Evolutionary conservation across 495 filamentous ascomycete species (phyloP), one percentile per base, ranked within the genome.

Genomic region (Parathielavia hyrcaniae): DNA sequence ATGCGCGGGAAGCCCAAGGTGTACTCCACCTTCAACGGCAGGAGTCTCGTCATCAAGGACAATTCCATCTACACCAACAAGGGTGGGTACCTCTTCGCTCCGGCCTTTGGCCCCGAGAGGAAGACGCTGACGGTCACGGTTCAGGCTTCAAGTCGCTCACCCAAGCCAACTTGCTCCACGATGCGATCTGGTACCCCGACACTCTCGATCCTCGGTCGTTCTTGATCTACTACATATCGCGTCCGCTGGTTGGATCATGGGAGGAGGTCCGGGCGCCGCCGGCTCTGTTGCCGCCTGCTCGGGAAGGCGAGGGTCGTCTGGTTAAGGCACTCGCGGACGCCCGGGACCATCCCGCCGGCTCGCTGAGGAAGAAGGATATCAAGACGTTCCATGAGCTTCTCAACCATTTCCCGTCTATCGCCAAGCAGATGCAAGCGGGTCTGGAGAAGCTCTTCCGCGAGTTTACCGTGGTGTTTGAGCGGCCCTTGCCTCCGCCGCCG

Each of bases 211-310:
- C 88, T 20, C 84, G 88, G 48, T 85, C 88, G 81, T 99, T 95
- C 87, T 83, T 99, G 38, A 83, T 99, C 53, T 97, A 99, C 78
- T 97, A 90, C 70, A 95, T 99, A 53, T 95, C 91, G 16, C 84
- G 83, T 38, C 95, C 95, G n/a, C 72, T 99, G 55, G 78, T 97
- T 30, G 95, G 95, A 16, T 82, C 83, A 0, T 88, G 84, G 73
- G 91, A 95, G 55, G 80, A 88, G 32, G 79, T 84, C 45, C 86
- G 80, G 64, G 80, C 89, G 36, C 70, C 77, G 7, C 82, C 81
- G 9, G 87, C 86, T 12, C 67, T 81, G 7, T 75, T 86, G 11
- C 75, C 79, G 12, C 5, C 64, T 62, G 8, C 65, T 52, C 35
- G 69, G 61, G 26, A 69, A 53, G 30, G 65, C 61, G 20, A 61